phyloP scores from a whole-genome alignment of 805 yeast genomes.

The Starmerella vitae region DNA sequence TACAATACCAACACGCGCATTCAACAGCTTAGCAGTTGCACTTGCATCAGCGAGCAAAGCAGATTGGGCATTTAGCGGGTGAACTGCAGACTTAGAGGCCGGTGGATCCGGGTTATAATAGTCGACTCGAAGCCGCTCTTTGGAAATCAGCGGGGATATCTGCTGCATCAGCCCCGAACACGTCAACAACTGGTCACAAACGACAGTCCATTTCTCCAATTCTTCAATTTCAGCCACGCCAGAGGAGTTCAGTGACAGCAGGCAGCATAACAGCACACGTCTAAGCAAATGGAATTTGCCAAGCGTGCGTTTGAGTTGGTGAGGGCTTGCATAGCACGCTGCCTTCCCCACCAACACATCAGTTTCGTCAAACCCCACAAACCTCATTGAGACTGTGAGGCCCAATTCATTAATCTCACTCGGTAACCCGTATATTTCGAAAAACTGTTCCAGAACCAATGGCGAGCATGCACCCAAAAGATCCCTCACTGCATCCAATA shows the following conservation, averaged over 20 bases:
- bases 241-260: slow-evolving; percentile 28
- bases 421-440: slow-evolving; percentile 33
- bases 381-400: slow-evolving; percentile 14
- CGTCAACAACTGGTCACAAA: slow-evolving; percentile 19
- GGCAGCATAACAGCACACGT: slow-evolving; percentile 33
- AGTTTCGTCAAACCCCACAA: slow-evolving; percentile 12
- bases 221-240: slow-evolving; percentile 19
- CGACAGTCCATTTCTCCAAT: slow-evolving; percentile 20
- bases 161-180: slow-evolving; percentile 11
- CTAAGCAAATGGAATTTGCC: slow-evolving; percentile 30
- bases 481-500: slow-evolving; percentile 23
- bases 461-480: slow-evolving; percentile 26
- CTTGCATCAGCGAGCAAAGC: slow-evolving; percentile 4
- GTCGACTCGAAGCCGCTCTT: slow-evolving; percentile 14
- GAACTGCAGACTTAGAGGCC: background rate
- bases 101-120: background rate
- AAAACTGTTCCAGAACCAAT: slow-evolving; percentile 31
- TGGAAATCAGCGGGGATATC: slow-evolving; percentile 12
- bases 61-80: background rate
- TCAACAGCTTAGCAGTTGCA: slow-evolving; percentile 15
- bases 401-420: slow-evolving; percentile 23
- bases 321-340: slow-evolving; percentile 19
- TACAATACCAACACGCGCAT: slow-evolving; percentile 18
- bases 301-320: slow-evolving; percentile 25
- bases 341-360: slow-evolving; percentile 7